Evolutionary conservation across 129 eudicot species (phyloP).

Genomic region (Lactuca saligna): DNA sequence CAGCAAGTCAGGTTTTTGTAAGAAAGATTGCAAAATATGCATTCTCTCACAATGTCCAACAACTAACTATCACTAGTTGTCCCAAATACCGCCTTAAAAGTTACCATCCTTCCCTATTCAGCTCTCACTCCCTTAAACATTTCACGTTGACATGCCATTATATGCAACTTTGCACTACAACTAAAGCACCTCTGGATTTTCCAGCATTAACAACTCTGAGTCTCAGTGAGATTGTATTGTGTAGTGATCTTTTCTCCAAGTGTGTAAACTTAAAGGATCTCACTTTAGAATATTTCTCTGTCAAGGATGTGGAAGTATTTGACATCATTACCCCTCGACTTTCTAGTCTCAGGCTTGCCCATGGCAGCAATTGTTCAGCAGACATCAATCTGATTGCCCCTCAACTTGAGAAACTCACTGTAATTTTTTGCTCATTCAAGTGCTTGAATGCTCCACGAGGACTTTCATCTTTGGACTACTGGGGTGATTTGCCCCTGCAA

Average conservation of each 20-base stretch:
- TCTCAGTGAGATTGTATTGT: not conserved
- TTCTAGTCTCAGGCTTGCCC: not conserved
- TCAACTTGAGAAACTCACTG: constrained; percentile 21
- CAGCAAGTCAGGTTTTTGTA: too few species aligned
- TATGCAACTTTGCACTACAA: not conserved
- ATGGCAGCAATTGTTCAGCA: not conserved
- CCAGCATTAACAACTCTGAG: not conserved
- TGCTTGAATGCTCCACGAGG: constrained; percentile 5
- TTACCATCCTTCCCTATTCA: too few species aligned
- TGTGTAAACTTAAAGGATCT: too few species aligned
- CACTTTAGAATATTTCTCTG: not conserved
- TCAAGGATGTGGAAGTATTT: not conserved
- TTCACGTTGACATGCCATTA: too few species aligned
- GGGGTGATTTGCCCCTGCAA: not conserved
- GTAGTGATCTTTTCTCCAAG: too few species aligned
- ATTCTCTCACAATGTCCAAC: too few species aligned
- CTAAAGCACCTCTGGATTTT: not conserved
- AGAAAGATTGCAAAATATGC: too few species aligned
- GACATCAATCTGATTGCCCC: constrained; percentile 14
- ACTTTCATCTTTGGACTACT: constrained; percentile 11
- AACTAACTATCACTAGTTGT: too few species aligned
- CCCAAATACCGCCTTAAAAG: too few species aligned
- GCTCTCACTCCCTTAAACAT: too few species aligned
- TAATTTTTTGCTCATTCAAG: not conserved
- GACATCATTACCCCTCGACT: not conserved